Conservation (phyloP, 2,329 filamentous ascomycete genomes). For the Aspergillus intermedius region DNA sequence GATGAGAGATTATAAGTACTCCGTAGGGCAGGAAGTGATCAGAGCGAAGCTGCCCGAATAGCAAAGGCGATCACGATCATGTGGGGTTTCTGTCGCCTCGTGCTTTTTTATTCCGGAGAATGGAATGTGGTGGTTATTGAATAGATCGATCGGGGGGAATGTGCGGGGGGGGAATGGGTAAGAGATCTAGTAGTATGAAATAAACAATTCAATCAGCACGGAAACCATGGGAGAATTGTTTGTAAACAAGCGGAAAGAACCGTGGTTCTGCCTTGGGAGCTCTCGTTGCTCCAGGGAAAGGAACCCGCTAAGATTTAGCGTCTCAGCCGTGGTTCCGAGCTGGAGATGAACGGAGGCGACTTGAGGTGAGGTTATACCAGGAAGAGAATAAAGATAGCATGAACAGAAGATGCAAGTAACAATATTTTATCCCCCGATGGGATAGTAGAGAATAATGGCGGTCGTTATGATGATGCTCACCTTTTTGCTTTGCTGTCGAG, state of each 20-base stretch:
- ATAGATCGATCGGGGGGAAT: background rate
- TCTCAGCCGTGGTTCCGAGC: too few species aligned
- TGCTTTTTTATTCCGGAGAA: too few species aligned
- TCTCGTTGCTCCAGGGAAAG: background rate
- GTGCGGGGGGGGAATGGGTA: background rate
- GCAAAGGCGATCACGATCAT: conserved; percentile 7
- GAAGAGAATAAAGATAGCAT: background rate
- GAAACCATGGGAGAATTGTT: background rate
- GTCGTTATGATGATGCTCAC: too few species aligned
- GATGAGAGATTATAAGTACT: background rate
- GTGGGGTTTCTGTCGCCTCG: background rate
- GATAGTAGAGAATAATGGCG: too few species aligned
- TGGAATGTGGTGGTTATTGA: too few species aligned
- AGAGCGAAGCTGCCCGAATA: conserved; percentile 12
- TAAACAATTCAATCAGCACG: background rate
- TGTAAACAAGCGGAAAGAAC: conserved; percentile 1
- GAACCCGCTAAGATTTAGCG: too few species aligned
- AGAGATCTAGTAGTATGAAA: background rate
- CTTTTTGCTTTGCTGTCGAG: too few species aligned
- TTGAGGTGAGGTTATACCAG: too few species aligned
- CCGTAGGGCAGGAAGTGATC: background rate
- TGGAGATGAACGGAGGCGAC: too few species aligned
- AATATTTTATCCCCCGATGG: too few species aligned
- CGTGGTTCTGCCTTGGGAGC: background rate
- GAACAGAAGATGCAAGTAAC: too few species aligned